phyloP scores from a whole-genome alignment of 2,329 filamentous ascomycete genomes.

The Cladobotryum mycophilum region DNA sequence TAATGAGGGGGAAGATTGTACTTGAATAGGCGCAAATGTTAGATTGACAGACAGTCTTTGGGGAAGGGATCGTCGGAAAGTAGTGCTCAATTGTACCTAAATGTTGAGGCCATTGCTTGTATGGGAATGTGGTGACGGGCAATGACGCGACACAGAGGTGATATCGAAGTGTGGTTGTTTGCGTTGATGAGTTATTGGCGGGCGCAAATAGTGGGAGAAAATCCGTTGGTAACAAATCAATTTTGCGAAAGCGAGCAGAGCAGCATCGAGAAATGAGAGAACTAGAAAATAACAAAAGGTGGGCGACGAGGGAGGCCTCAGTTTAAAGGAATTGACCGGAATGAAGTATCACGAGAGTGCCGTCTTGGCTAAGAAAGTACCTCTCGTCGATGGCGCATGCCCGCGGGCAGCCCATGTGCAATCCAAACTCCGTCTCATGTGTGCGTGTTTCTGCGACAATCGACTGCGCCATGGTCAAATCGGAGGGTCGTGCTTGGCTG shows the following conservation, averaged over 20 bases:
- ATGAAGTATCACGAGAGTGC: background rate
- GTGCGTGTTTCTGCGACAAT: no score
- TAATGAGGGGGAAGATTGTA: conserved; percentile 59
- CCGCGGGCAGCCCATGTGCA: no score
- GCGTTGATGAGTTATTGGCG: no score
- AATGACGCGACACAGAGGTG: no score
- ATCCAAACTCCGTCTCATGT: no score
- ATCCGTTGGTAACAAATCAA: background rate
- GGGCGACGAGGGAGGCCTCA: background rate
- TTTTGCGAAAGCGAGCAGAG: background rate
- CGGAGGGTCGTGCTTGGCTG: no score
- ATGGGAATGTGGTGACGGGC: background rate
- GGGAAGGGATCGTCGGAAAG: background rate
- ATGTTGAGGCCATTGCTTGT: background rate
- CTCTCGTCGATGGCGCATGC: no score
- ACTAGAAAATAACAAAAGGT: background rate
- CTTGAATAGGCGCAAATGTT: conserved; percentile 26
- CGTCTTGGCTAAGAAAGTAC: no score
- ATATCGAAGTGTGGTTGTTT: no score
- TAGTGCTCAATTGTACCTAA: background rate
- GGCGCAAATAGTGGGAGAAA: no score
- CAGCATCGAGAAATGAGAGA: background rate
- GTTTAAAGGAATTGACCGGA: background rate
- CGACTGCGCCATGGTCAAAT: no score
- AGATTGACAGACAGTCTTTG: background rate